Conservation (phyloP, 2,329 filamentous ascomycete genomes). For the Xylaria multiplex region DNA sequence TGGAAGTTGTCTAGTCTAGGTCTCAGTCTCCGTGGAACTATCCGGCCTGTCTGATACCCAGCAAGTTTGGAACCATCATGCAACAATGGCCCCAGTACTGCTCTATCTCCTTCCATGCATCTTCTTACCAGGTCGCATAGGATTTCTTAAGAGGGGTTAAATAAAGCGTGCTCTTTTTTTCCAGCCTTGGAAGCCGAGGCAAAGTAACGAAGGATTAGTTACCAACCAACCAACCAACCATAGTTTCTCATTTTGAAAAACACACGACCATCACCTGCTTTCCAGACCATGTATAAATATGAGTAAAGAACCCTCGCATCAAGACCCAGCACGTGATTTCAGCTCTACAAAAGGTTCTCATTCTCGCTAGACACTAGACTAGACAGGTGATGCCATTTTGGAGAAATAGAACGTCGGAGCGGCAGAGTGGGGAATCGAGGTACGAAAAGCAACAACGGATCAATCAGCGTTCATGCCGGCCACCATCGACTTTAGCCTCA, state of each 20-base stretch:
- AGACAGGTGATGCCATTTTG: slow-evolving; percentile 31
- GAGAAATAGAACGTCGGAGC: slow-evolving; percentile 30
- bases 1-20: neutral
- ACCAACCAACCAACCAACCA: too few relatives aligned
- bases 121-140: neutral
- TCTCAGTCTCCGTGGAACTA: neutral
- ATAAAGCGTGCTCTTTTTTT: too few relatives aligned
- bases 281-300: neutral
- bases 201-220: too few relatives aligned
- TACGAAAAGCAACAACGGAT: slow-evolving; percentile 25
- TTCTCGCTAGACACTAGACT: too few relatives aligned
- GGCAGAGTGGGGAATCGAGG: slow-evolving; percentile 36
- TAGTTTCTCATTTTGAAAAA: too few relatives aligned
- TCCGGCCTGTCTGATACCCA: slow-evolving; percentile 18
- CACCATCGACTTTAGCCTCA: slow-evolving; percentile 45
- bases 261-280: too few relatives aligned
- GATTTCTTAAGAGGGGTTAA: neutral
- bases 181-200: too few relatives aligned
- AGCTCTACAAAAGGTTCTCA: too few relatives aligned
- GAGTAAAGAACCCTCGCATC: neutral
- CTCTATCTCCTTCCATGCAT: neutral
- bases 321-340: neutral
- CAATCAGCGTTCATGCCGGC: slow-evolving; percentile 39
- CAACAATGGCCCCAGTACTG: neutral
- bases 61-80: slow-evolving; percentile 24